These are phyloP conservation scores for Lepiota venenata DNA, from an alignment of 768 basidiomycete genomes.

Conservation along the genomic window DNA sequence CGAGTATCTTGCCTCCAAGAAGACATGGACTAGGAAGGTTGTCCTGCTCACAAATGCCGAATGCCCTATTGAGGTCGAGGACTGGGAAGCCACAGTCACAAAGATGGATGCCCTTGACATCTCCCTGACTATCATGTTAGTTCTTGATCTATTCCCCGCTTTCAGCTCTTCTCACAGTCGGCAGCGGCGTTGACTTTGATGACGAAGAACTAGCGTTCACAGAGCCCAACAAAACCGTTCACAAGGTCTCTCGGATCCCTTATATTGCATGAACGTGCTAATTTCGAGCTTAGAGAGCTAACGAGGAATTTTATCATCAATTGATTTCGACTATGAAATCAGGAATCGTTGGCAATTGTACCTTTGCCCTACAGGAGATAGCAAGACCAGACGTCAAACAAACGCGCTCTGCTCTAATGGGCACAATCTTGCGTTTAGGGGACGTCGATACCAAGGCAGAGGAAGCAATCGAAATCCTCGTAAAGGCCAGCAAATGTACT, in stretches of 20 bases:
- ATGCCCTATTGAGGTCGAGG: conserved; percentile 65
- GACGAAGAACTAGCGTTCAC: conserved; percentile 61
- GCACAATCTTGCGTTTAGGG: conserved; percentile 74
- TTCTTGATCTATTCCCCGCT: conserved; percentile 1
- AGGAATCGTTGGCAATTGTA: conserved; percentile 64
- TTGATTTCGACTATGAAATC: conserved; percentile 36
- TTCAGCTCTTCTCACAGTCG: conserved; percentile 8
- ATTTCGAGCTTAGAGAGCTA: conserved; percentile 41
- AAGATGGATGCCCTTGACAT: conserved; percentile 64
- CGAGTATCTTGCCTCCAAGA: conserved; percentile 62
- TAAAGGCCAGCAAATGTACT: conserved; percentile 82
- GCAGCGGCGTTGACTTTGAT: conserved; percentile 86
- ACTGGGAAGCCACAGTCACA: conserved; percentile 66
- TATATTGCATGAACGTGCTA: neutral
- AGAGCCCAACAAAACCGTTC: conserved; percentile 64
- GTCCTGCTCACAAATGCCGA: conserved; percentile 86
- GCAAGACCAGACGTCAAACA: conserved; percentile 60
- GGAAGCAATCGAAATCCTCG: conserved; percentile 70
- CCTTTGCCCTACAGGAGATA: conserved; percentile 60
- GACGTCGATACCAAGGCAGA: conserved; percentile 61
- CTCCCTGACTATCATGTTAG: conserved; percentile 68
- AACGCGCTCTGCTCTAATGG: conserved; percentile 62
- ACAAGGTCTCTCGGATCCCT: conserved; percentile 53
- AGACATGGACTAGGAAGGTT: conserved; percentile 83
- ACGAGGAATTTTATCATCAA: conserved; percentile 70